A percentile compares a stretch with the other conserved stretches of the same genome.
phyloP scores from a whole-genome alignment of 257 asterid genomes.

The Solanum sitiens region DNA sequence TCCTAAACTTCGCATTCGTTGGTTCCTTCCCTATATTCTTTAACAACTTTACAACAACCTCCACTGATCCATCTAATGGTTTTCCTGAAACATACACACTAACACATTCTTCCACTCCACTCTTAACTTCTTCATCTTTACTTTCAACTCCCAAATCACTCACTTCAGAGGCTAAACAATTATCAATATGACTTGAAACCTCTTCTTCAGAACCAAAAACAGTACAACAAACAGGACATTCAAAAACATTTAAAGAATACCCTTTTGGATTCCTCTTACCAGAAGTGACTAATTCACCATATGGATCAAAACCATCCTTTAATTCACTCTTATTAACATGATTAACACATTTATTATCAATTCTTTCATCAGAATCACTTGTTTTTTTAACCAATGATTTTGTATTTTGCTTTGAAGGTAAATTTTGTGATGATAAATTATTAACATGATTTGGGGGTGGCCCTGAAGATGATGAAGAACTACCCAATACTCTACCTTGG shows the following conservation, averaged over 20 bases:
- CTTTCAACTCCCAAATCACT: slow-evolving; percentile 11
- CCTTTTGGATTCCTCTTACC: slow-evolving; percentile 74
- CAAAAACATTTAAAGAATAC: slow-evolving; percentile 54
- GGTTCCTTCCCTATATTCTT: slow-evolving; percentile 69
- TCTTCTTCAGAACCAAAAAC: slow-evolving; percentile 68
- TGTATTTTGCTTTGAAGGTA: neutral
- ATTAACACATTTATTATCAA: slow-evolving; percentile 13
- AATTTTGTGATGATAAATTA: slow-evolving; percentile 13
- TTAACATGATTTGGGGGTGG: slow-evolving; percentile 5
- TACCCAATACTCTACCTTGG: slow-evolving; percentile 82
- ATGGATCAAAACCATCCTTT: slow-evolving; percentile 70
- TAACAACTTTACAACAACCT: slow-evolving; percentile 56
- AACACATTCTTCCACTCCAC: slow-evolving; percentile 47
- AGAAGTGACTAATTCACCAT: slow-evolving; percentile 57
- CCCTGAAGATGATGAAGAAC: slow-evolving; percentile 32
- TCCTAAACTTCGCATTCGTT: slow-evolving; percentile 76
- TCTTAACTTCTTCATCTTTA: neutral
- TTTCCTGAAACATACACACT: slow-evolving; percentile 55
- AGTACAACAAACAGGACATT: slow-evolving; percentile 76
- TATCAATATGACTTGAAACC: slow-evolving; percentile 63
- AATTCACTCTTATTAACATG: neutral
- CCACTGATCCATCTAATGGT: slow-evolving; percentile 50
- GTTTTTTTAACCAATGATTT: slow-evolving; percentile 21
- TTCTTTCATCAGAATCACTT: slow-evolving; percentile 13
- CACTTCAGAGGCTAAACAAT: slow-evolving; percentile 37